A percentile compares a stretch with the other conserved stretches of the same genome.
phyloP scores from a whole-genome alignment of 164 flowering plant species.

The Chimonanthus salicifolius region DNA sequence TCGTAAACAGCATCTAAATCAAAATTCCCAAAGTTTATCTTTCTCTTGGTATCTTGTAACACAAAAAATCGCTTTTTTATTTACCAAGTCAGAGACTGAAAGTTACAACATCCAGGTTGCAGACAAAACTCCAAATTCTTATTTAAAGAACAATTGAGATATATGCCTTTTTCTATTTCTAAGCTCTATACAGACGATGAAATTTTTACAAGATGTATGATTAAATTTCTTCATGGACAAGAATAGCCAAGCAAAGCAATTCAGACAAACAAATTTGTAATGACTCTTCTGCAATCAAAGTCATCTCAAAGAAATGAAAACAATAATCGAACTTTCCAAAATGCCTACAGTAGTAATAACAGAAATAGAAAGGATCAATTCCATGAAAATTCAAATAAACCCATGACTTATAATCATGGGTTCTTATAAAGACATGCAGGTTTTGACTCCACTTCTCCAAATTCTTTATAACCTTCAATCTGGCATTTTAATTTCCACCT shows the following conservation, averaged over 20 bases:
- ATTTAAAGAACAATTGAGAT: too few species aligned
- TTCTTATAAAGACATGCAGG: background rate
- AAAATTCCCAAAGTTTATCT: too few species aligned
- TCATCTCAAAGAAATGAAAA: background rate
- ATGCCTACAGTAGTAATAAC: background rate
- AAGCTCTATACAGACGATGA: too few species aligned
- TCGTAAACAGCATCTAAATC: too few species aligned
- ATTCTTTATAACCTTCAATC: background rate
- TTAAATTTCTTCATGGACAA: conserved; percentile 5
- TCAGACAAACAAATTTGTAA: conserved; percentile 12
- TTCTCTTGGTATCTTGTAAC: too few species aligned
- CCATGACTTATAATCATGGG: background rate
- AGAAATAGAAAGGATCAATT: background rate
- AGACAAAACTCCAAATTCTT: too few species aligned
- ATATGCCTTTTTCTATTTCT: too few species aligned
- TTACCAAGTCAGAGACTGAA: too few species aligned
- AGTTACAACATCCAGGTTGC: too few species aligned
- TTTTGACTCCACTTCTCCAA: too few species aligned
- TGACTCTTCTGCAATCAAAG: background rate
- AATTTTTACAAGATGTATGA: background rate
- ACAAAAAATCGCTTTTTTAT: too few species aligned
- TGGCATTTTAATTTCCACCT: background rate
- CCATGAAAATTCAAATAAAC: background rate
- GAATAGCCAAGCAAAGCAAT: conserved; percentile 16
- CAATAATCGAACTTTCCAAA: background rate